Evolutionary conservation across 768 basidiomycete genomes (phyloP).

Genomic region (Pleurotus tuoliensis): DNA sequence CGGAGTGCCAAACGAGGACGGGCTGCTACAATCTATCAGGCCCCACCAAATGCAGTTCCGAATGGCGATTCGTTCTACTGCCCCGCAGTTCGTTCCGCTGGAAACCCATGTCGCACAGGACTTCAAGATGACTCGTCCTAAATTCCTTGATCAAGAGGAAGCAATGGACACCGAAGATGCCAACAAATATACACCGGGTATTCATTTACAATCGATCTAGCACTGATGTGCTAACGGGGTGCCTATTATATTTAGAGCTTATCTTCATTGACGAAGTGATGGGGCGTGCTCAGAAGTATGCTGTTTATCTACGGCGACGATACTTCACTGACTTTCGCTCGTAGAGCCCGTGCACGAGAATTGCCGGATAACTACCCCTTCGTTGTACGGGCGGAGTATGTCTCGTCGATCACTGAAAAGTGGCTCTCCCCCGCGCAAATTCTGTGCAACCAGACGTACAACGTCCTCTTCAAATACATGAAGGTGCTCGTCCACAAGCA

Average conservation of each 20-base stretch:
- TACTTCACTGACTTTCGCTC: neutral
- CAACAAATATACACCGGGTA: neutral
- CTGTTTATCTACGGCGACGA: conserved; percentile 2
- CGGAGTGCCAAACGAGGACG: conserved; percentile 48
- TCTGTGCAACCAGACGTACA: conserved; percentile 39
- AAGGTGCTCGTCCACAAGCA: conserved; percentile 40
- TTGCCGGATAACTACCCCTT: conserved; percentile 67
- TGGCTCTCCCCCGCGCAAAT: conserved; percentile 46
- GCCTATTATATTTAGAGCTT: neutral
- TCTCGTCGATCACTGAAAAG: conserved; percentile 35
- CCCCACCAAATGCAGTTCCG: conserved; percentile 46
- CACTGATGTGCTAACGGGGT: neutral
- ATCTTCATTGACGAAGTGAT: conserved; percentile 56
- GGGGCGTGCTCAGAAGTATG: conserved; percentile 42
- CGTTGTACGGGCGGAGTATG: conserved; percentile 49
- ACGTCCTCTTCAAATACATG: conserved; percentile 34
- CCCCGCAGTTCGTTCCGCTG: conserved; percentile 58
- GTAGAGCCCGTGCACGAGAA: conserved; percentile 66
- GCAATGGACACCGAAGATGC: conserved; percentile 10
- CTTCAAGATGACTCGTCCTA: conserved; percentile 10
- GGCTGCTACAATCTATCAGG: conserved; percentile 54
- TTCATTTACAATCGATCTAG: neutral
- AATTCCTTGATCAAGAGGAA: conserved; percentile 41
- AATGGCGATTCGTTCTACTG: conserved; percentile 42
- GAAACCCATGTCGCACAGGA: conserved; percentile 15